Evolutionary conservation across 352 stramenopile species (phyloP).

Genomic region (Phytophthora cajani): DNA sequence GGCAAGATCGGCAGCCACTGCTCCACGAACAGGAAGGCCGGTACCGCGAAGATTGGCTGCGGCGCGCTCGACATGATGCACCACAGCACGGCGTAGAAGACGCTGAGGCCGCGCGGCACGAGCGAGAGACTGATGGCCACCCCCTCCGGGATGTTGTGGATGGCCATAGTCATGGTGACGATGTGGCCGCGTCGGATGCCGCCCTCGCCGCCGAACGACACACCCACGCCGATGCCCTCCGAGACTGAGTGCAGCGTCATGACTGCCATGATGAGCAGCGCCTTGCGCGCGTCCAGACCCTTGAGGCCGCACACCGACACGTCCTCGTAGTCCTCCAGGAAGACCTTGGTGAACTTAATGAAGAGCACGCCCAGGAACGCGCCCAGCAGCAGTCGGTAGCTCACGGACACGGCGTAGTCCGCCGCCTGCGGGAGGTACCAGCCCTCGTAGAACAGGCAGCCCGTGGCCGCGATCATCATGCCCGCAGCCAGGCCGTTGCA

Average conservation of each 20-base stretch:
- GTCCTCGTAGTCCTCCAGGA: constrained; percentile 96
- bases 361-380: constrained; percentile 95
- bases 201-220: constrained; percentile 95
- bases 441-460: constrained; percentile 95
- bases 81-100: constrained; percentile 88
- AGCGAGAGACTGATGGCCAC: constrained; percentile 96
- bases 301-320: constrained; percentile 88
- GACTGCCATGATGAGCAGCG: constrained; percentile 98
- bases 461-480: constrained; percentile 98
- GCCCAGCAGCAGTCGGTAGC: constrained; percentile 88
- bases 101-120: constrained; percentile 91
- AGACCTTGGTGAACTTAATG: constrained; percentile 95
- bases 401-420: constrained; percentile 73
- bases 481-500: constrained; percentile 96
- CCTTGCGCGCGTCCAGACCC: constrained; percentile 89
- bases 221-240: constrained; percentile 97
- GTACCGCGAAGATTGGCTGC: constrained; percentile 98
- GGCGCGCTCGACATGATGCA: constrained; percentile 92
- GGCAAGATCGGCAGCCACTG: constrained; percentile 96
- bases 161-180: constrained; percentile 97
- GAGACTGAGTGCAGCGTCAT: constrained; percentile 99
- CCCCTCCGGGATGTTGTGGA: constrained; percentile 99
- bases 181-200: constrained; percentile 95
- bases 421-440: constrained; percentile 78
- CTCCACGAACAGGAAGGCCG: constrained; percentile 93